Evolutionary conservation across 495 filamentous ascomycete genomes (phyloP), one percentile per base, ranked within the genome.

Genomic region (Platismatia glauca): DNA sequence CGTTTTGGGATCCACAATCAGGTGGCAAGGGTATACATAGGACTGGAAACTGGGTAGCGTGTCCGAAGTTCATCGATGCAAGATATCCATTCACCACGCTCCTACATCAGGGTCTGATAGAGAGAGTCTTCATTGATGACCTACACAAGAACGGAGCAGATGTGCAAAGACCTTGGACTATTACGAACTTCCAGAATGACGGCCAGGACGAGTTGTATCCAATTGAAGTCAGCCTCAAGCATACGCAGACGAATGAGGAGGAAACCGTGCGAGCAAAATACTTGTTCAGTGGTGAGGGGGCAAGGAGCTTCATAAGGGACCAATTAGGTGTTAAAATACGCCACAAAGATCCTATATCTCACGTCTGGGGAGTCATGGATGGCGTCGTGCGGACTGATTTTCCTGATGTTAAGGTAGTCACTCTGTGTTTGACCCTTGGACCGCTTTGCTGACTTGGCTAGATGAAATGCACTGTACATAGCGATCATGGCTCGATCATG

Each of bases 341-440:
- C 55, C 80, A 86, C 73, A 85, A 84, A 72, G 83, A 86, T 65
- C 84, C 82, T 22, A 84, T 87, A 57, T 76, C 80, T 33, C 78
- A 84, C 70, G 80, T 88, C 55, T 90, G 86, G 86, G 90, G 91
- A 63, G 90, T 95, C 18, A 87, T 94, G 84, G 91, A 96, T 64
- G 79, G 89, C 63, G 82, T 87, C 38, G 85, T 88, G 7, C 77
- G 75, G 7, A 93, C 90, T 1, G 74, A 85, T 67, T 96, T 93
- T 73, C 91, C 90, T 18, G 77, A 79, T 65, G 77, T 79, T 70
- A 79, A 78, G 70, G 76, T 74, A 68, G 24, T 33, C 6, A 8
- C 43, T 34, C 22, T 7, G 13, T n/a, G 18, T 48, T 48, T 29
- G 38, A 5, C 33, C 13, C 27, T 13, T 9, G 31, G 31, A 56